Evolutionary conservation across 2,329 filamentous ascomycete species (phyloP), one percentile per base, ranked within the genome.

Genomic region (Colletotrichum musae): DNA sequence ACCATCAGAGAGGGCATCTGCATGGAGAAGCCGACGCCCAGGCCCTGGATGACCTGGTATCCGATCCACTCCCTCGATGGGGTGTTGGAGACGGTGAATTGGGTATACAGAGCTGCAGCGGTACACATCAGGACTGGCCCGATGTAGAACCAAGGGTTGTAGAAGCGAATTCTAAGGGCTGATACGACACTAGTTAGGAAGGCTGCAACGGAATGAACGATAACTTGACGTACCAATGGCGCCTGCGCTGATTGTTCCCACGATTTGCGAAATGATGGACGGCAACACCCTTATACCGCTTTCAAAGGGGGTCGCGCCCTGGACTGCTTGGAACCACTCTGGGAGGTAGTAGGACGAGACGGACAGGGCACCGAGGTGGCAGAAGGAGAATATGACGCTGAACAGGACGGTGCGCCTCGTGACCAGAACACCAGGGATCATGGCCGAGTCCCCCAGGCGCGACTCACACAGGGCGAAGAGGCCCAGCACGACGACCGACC

Each of bases 271-370:
- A 4, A 43, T 43, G 16, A 43, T 5, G 13, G 12, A 15, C 5
- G 41, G 41, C 41, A 43, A 12, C 12, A 43, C 13, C 5, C n/a
- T n/a, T 10, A 18, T 74, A n/a, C 79, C 79, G 3, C 77, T 77
- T 32, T 75, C 70, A 7, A 74, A 75, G 4, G 78, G 75, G 12
- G 71, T 72, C 6, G 72, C 76, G 5, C 74, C 74, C 3, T 73
- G 68, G 57, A 81, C 73, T 2, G 76, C 76, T 68, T 81, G 79
- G 70, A 81, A 81, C 76, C 77, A 80, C 51, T 80, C 74, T 0
- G 85, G 85, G 4, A 86, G 77, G 72, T 85, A 86, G 72, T 82
- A 87, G 15, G 64, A 80, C 2, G 81, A 66, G 84, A 79, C 10
- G 77, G 75, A 73, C 79, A 83, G 18, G 79, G 69, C 48, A 80